Evolutionary conservation across 2,329 filamentous ascomycete genomes (phyloP), one percentile per base, ranked within the genome.

Genomic region (Seiridium unicorne): DNA sequence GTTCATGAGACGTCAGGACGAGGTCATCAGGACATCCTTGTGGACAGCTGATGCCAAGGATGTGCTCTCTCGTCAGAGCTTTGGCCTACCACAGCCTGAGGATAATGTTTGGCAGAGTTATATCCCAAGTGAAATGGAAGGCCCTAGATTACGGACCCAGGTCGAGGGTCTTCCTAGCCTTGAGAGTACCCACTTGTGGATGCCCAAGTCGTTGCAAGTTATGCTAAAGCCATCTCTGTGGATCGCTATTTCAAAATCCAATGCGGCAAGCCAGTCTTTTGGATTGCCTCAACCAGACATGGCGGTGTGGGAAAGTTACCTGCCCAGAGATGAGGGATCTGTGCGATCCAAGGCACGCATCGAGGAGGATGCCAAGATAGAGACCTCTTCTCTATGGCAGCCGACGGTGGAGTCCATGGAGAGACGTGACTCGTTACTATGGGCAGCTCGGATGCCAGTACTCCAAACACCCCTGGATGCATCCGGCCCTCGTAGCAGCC

Each of bases 171-270:
- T 70, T 10, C 61, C 65, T 13, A 59, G 65, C 11, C 69, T 80
- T 42, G 70, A 76, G 61, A 79, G 76, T 64, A 68, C 66, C 13
- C 60, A 70, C 4, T 64, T 80, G 46, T 80, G 78, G 78, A 60
- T 40, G 31, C 36, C 46, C 1, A 31, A 55, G 9, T 48, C 42
- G 3, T 36, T 6, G 48, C 54, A 38, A 32, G 55, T n/a, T 6
- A 7, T 32, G 6, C 3, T 18, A 6, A 48, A 51, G 36, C 44
- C 55, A 10, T 40, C 44, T 2, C 8, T 55, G 57, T 60, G 58
- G 60, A 18, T 34, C 38, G 3, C 34, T 46, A 7, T 26, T 35
- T 53, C 53, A 31, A 3, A 6, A 8, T 38, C 55, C 2, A 32
- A 31, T 31, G 44, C 5, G 18, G 7, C 11, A n/a, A 31, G 13